Evolutionary conservation across 352 stramenopile genomes (phyloP), one percentile per base, ranked within the genome.

Genomic region (Blastocystis sp.): DNA sequence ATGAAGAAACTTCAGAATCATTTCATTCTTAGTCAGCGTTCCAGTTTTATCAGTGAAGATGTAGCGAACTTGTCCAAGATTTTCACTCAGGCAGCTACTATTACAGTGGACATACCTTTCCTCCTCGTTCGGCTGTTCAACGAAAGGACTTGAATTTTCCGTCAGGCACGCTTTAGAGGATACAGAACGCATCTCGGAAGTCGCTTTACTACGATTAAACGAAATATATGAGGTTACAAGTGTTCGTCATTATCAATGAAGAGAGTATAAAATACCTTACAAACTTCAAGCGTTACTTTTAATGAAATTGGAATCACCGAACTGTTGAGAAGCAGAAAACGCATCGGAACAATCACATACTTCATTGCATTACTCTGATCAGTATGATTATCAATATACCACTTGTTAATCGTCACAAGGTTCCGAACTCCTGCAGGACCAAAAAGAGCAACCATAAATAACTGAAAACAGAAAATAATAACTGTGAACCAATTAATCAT

Each of bases 1-100:
- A 44, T 59, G 54, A n/a, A 42, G 57, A 24, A 75, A 78, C 68
- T 87, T 90, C 30, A 93, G 92, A 92, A 95, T 96, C 95, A 98
- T 98, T 37, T 97, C 93, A 90, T 98, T 98, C 81, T 94, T 95
- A 60, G 95, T 98, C 35, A 98, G 90, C 11, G 95, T 98, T 22
- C 95, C 95, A 13, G 95, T 98, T 91, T 98, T 98, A 90, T 98
- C 95, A 44, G 91, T 94, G 77, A 97, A 97, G 35, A 97, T 94
- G 90, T 96, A 96, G 89, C 92, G 94, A 33, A 97, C 94, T 91
- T 97, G 94, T 1, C 95, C 95, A 3, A 97, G 90, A 84, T 96
- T 94, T 90, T 97, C 94, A 90, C 95, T 96, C 19, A 97, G 91
- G 53, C 69, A 82, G 56, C 87, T 90, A 68, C 33, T 59, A 51